Conservation (phyloP, 2,329 filamentous ascomycete species). For the Colletotrichum sp. region DNA sequence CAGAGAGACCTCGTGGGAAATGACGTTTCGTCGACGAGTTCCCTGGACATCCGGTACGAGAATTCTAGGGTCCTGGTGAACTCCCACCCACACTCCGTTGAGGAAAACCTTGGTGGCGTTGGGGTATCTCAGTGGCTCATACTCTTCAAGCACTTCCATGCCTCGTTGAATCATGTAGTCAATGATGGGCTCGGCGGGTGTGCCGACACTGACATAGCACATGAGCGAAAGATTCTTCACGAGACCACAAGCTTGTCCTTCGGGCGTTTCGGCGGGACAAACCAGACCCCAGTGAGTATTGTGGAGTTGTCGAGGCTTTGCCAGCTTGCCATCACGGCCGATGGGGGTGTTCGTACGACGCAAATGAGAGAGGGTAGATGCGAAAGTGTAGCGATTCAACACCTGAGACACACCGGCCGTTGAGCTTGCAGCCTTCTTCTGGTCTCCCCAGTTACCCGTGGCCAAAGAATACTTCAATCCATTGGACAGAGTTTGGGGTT, state of each 20-base stretch:
- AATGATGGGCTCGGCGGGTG: conserved; percentile 85
- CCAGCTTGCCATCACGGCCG: conserved; percentile 96
- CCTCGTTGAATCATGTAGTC: conserved; percentile 96
- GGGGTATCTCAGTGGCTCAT: conserved; percentile 82
- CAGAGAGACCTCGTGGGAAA: conserved; percentile 92
- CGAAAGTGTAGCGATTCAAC: conserved; percentile 95
- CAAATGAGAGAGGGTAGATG: conserved; percentile 95
- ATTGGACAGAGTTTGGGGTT: conserved; percentile 88
- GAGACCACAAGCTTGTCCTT: conserved; percentile 96
- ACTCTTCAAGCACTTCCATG: conserved; percentile 97
- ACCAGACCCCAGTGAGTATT: conserved; percentile 99
- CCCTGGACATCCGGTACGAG: conserved; percentile 81
- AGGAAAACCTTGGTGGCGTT: conserved; percentile 98
- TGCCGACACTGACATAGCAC: conserved; percentile 97
- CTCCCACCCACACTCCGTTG: conserved; percentile 97
- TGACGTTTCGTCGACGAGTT: conserved; percentile 79
- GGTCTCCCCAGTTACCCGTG: conserved; percentile 98
- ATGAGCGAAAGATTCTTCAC: conserved; percentile 98
- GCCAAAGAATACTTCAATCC: conserved; percentile 96
- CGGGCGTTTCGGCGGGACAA: conserved; percentile 95
- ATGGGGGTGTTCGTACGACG: conserved; percentile 97
- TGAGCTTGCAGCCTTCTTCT: conserved; percentile 95
- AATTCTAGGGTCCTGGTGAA: conserved; percentile 87
- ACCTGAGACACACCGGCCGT: conserved; percentile 98
- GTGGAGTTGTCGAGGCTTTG: conserved; percentile 96